Evolutionary conservation across 768 basidiomycete species (phyloP).

Genomic region (Boletus edulis): DNA sequence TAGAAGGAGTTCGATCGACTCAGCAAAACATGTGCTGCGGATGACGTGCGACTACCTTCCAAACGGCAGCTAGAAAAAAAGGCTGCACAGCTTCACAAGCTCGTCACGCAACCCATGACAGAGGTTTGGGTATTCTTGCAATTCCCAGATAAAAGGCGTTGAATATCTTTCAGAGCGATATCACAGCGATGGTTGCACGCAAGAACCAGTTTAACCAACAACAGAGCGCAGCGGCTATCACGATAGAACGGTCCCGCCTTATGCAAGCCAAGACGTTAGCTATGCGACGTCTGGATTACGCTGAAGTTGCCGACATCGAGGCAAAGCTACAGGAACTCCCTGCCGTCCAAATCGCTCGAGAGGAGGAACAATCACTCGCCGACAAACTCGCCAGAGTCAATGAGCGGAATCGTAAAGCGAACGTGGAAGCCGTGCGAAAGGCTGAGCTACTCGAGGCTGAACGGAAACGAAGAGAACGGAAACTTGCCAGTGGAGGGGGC

Average conservation of each 20-base stretch:
- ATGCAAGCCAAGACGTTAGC: slow-evolving; percentile 74
- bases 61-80: slow-evolving; percentile 68
- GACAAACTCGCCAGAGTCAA: slow-evolving; percentile 77
- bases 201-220: slow-evolving; percentile 47
- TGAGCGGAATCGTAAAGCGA: slow-evolving; percentile 85
- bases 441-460: slow-evolving; percentile 72
- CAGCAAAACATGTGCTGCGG: slow-evolving; percentile 38
- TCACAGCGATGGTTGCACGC: slow-evolving; percentile 72
- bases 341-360: slow-evolving; percentile 15
- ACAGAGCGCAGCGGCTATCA: slow-evolving; percentile 32
- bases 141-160: slow-evolving; percentile 4
- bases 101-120: slow-evolving; percentile 64
- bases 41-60: slow-evolving; percentile 65
- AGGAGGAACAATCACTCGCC: slow-evolving; percentile 31
- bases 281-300: slow-evolving; percentile 64
- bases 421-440: slow-evolving; percentile 73
- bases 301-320: slow-evolving; percentile 62
- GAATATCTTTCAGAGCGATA: slow-evolving; percentile 59
- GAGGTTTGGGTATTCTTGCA: slow-evolving; percentile 52
- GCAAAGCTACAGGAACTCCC: slow-evolving; percentile 56
- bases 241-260: slow-evolving; percentile 65
- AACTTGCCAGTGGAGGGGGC: slow-evolving; percentile 39
- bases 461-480: slow-evolving; percentile 67
- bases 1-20: slow-evolving; percentile 78
- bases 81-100: slow-evolving; percentile 54